A percentile compares a stretch with the other conserved stretches of the same genome.
These are phyloP conservation scores for Adansonia grandidieri DNA, from an alignment of 441 rosid species.

Conservation along the genomic window DNA sequence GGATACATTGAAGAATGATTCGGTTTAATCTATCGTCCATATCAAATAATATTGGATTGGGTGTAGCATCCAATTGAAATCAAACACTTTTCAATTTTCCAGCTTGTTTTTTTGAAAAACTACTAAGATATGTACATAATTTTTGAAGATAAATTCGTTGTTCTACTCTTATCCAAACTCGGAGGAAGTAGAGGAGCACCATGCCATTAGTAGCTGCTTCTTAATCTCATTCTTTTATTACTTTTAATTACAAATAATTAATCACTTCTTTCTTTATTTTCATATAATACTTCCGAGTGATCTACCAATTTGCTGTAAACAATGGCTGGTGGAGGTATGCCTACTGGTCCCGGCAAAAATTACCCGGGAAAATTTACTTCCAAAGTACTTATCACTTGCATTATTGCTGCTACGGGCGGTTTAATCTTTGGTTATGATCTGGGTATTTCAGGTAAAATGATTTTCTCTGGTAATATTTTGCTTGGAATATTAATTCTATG, in stretches of 20 bases:
- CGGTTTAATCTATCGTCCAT: too few species aligned
- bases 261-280: neutral
- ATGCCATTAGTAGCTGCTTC: neutral
- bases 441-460: constrained; percentile 65
- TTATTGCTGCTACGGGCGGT: constrained; percentile 91
- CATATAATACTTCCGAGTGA: neutral
- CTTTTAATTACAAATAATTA: too few species aligned
- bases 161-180: neutral
- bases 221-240: too few species aligned
- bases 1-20: too few species aligned
- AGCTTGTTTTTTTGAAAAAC: too few species aligned
- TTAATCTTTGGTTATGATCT: constrained; percentile 92
- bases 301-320: neutral
- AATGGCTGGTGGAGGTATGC: constrained; percentile 58
- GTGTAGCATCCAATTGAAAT: too few species aligned
- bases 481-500: neutral
- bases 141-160: neutral
- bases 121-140: neutral
- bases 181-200: neutral
- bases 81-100: neutral
- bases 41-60: too few species aligned
- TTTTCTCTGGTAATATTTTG: neutral
- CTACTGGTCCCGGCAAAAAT: constrained; percentile 41
- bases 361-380: constrained; percentile 87
- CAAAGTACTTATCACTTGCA: constrained; percentile 65